Percentiles rank a stretch among this genome's conserved stretches.
Evolutionary conservation across 1,139 yeast species (phyloP).

Genomic region (Saccharomyces hybrid): DNA sequence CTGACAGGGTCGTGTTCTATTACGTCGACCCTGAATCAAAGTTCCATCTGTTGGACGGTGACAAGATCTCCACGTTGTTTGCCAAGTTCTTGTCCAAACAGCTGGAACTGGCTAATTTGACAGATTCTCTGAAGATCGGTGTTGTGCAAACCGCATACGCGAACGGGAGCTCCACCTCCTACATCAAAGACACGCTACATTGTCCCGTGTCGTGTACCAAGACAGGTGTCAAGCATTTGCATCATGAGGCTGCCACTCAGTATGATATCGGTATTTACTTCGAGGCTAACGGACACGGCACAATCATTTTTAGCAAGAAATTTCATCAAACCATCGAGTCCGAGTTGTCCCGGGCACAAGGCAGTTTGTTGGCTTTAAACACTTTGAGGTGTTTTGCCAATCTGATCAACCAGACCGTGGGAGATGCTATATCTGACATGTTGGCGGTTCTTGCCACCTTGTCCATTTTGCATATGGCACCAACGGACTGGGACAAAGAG

Average conservation of each 20-base stretch:
- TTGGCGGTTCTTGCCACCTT: constrained; percentile 66
- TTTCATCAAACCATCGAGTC: constrained; percentile 35
- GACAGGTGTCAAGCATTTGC: constrained; percentile 94
- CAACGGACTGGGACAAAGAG: constrained; percentile 66
- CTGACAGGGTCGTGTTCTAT: constrained; percentile 88
- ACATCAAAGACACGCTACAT: constrained; percentile 51
- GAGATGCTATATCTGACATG: constrained; percentile 91
- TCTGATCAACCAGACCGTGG: constrained; percentile 90
- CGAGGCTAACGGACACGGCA: constrained; percentile 99
- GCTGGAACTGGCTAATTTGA: constrained; percentile 37
- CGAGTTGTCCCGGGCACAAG: constrained; percentile 32
- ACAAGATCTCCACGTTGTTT: constrained; percentile 78
- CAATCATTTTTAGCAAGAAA: constrained; percentile 68
- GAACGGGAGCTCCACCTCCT: constrained; percentile 82
- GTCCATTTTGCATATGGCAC: constrained; percentile 47
- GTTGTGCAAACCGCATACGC: constrained; percentile 98
- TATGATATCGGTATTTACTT: constrained; percentile 90
- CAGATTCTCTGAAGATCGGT: constrained; percentile 50
- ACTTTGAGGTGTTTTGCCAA: constrained; percentile 52
- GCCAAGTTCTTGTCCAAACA: constrained; percentile 61
- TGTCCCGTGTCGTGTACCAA: constrained; percentile 85
- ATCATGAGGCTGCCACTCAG: constrained; percentile 73
- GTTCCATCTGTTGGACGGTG: constrained; percentile 84
- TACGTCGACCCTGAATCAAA: constrained; percentile 39
- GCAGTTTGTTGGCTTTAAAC: constrained; percentile 39